Conservation (phyloP, 106 monocot genomes). For the Acanthochlamys bracteata region DNA sequence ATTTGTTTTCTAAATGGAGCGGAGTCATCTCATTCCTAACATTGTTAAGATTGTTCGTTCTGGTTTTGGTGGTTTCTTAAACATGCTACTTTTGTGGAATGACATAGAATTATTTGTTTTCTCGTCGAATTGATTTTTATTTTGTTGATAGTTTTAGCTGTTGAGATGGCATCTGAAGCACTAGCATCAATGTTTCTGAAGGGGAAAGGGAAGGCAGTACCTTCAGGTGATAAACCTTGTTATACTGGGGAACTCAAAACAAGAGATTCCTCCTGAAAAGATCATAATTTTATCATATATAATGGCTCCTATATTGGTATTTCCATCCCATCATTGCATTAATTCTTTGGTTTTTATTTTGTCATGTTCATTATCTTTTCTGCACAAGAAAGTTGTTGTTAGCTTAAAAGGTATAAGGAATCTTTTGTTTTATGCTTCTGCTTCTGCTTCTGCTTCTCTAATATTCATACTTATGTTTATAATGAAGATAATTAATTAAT, state of each 20-base stretch:
- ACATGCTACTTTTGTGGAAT: too few species aligned
- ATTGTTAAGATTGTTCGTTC: too few species aligned
- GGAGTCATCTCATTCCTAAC: too few species aligned
- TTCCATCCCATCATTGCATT: background rate
- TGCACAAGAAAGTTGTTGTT: background rate
- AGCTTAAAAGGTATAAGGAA: background rate
- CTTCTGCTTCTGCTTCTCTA: too few species aligned
- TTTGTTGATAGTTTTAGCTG: too few species aligned
- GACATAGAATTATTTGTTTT: too few species aligned
- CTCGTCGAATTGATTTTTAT: too few species aligned
- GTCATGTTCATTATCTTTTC: background rate
- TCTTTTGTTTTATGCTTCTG: too few species aligned
- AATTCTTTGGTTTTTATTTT: background rate
- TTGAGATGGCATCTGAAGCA: conserved; percentile 50
- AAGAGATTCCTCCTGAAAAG: conserved; percentile 93
- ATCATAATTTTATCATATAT: conserved; percentile 74
- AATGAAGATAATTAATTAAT: too few species aligned
- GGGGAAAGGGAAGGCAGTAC: conserved; percentile 85
- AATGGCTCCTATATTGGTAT: conserved; percentile 93
- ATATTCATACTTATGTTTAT: too few species aligned
- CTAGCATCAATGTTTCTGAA: conserved; percentile 68
- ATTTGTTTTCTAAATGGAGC: too few species aligned
- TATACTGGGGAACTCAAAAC: conserved; percentile 76
- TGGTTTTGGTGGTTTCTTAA: too few species aligned
- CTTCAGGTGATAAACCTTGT: conserved; percentile 87